These are phyloP conservation scores for Neofusicoccum sp. DNA, from an alignment of 2,329 filamentous ascomycete genomes.

Conservation along the genomic window DNA sequence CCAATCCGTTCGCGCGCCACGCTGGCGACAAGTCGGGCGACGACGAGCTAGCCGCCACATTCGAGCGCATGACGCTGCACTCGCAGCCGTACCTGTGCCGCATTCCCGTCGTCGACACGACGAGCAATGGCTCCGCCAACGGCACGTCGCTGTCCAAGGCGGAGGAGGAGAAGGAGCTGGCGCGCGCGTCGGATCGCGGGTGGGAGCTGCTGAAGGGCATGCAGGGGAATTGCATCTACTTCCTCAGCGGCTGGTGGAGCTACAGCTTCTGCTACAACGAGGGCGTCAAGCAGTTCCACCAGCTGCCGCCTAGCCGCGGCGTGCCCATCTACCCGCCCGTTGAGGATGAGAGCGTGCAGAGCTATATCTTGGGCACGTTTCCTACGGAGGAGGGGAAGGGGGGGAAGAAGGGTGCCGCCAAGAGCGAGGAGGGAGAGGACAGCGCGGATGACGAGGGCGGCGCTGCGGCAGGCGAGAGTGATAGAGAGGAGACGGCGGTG, in stretches of 20 bases:
- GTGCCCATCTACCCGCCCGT: conserved; percentile 68
- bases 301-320: conserved; percentile 67
- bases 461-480: background rate
- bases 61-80: conserved; percentile 73
- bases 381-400: conserved; percentile 25
- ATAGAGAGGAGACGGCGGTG: conserved; percentile 28
- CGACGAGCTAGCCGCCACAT: conserved; percentile 43
- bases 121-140: conserved; percentile 30
- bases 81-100: conserved; percentile 77
- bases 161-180: conserved; percentile 77
- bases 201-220: conserved; percentile 78
- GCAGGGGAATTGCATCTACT: conserved; percentile 78
- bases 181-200: conserved; percentile 71
- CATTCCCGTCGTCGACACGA: conserved; percentile 67
- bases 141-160: conserved; percentile 60
- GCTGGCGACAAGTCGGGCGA: conserved; percentile 20
- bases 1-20: background rate
- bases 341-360: conserved; percentile 71
- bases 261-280: conserved; percentile 92
- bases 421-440: conserved; percentile 25
- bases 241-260: conserved; percentile 88
- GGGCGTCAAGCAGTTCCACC: conserved; percentile 87
- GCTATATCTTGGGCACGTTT: conserved; percentile 73
- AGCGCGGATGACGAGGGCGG: conserved; percentile 20
- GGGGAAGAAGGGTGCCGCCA: conserved; percentile 21